These are phyloP conservation scores for Colletotrichum spinosum DNA, from an alignment of 2,329 filamentous ascomycete genomes.

Conservation along the genomic window DNA sequence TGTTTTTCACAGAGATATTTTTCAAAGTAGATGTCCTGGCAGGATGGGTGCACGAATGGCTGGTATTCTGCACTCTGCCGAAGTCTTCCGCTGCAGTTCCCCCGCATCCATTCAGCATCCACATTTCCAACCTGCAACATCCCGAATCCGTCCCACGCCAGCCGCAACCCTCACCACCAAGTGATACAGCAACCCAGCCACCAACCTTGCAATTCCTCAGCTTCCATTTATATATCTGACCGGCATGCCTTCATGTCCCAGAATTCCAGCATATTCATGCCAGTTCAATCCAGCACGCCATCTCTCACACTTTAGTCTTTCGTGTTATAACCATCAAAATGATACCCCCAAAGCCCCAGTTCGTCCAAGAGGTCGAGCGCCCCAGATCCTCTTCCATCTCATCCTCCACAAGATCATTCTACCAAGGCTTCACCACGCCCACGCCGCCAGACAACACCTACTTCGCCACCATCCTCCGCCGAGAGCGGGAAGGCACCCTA, in stretches of 20 bases:
- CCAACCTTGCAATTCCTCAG: background rate
- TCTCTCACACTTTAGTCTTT: background rate
- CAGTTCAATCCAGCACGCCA: background rate
- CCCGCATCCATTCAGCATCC: constrained; percentile 9
- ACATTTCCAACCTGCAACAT: constrained; percentile 12
- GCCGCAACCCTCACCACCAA: constrained; percentile 5
- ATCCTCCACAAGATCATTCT: background rate
- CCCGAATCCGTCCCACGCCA: constrained; percentile 26
- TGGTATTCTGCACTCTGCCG: background rate
- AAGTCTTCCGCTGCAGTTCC: background rate
- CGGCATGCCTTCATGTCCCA: background rate
- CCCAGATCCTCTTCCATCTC: background rate
- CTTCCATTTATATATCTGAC: background rate
- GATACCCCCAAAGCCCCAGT: constrained; percentile 24
- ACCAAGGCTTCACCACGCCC: background rate
- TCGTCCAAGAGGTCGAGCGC: constrained; percentile 28
- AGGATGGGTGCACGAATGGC: background rate
- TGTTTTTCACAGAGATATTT: no score
- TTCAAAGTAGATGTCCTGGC: no score
- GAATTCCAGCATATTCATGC: background rate
- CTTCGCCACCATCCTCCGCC: constrained; percentile 15
- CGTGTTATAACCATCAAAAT: background rate
- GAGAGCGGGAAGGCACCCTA: background rate
- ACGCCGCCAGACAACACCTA: constrained; percentile 17
- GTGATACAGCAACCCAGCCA: constrained; percentile 11